A percentile compares a stretch with the other conserved stretches of the same genome.
Evolutionary conservation across 176 grass and related monocot genomes (phyloP).

Genomic region (bread wheat (Triticum aestivum)): IWGSC_CS_RefSeq_v2.1 NC_057814.1:558096581-558097080

Average conservation of each 20-base stretch:
- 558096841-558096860: neutral
- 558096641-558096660: neutral
- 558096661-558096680: conserved; percentile 6
- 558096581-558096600: neutral
- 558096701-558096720: conserved; percentile 11
- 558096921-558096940: no score
- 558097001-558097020: no score
- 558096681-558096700: conserved; percentile 26
- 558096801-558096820: no score
- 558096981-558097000: neutral
- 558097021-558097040: no score
- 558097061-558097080: neutral
- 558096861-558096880: no score
- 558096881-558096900: neutral
- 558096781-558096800: no score
- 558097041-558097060: neutral
- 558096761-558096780: neutral
- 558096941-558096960: no score
- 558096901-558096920: no score
- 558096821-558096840: neutral
- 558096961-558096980: neutral
- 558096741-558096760: conserved; percentile 14
- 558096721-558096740: neutral
- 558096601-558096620: neutral
- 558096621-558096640: neutral